Evolutionary conservation across 1,139 yeast genomes (phyloP), one percentile per base, ranked within the genome.

Genomic region (Blastobotrys aristatus): DNA sequence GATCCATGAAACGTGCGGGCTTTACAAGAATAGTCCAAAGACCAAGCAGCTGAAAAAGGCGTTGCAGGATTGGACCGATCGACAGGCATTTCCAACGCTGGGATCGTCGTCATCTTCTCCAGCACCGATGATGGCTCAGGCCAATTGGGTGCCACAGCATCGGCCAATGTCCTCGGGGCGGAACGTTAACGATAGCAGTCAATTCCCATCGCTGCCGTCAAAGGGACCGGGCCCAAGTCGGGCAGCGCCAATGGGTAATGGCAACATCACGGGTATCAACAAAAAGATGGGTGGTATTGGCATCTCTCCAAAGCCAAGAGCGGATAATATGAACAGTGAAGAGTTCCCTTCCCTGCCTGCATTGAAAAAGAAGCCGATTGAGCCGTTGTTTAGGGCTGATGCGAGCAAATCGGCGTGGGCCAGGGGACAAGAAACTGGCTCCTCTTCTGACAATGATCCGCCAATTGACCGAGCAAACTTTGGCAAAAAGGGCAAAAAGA

Each of bases 1-100:
- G 41, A 51, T 79, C 10, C 70, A 69, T 27, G 84, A 79, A 53
- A 68, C 76, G 48, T 53, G 57, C 1, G 57, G 55, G 52, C 64
- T 82, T 37, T 45, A 53, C 46, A 43, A 42, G 26, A 44, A 34
- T 16, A 39, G 32, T 6, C 51, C 51, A 2, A 51, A 51, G 20
- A 31, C 48, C 4, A 50, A 49, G 21, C 46, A 47, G 13, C 49
- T 57, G 17, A 38, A 45, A 18, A 38, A 43, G 13, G 59, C 59
- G 3, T 43, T 53, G 38, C 47, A 53, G 20, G 51, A 50, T 5
- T 57, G 57, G 57, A 43, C 49, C 24, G 44, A 39, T 6, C 50
- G 51, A 21, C 54, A 50, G 27, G 40, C 50, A 11, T 51, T 40
- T 39, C 54, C 57, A 6, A 24, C 38, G 3, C 31, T 52, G 37